Evolutionary conservation across 208 protist species (phyloP).

Genomic region (Leishmania amazonensis): DNA sequence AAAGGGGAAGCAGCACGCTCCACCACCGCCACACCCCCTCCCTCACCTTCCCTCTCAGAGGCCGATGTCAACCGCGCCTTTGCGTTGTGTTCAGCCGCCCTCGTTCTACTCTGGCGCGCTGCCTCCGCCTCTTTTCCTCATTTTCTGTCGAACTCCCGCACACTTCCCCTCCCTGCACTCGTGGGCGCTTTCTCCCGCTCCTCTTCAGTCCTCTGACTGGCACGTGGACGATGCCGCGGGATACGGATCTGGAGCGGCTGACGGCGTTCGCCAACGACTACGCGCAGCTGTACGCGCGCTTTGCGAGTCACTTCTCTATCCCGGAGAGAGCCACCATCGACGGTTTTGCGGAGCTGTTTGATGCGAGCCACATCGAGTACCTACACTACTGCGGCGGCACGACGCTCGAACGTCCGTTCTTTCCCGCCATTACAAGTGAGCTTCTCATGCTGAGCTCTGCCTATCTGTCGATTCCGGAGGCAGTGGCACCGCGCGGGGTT

Average conservation of each 20-base stretch:
- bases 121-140: background rate
- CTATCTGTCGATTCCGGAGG: slow-evolving; percentile 62
- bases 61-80: background rate
- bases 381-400: slow-evolving; percentile 72
- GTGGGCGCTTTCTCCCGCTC: background rate
- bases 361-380: slow-evolving; percentile 56
- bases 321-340: slow-evolving; percentile 35
- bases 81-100: background rate
- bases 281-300: slow-evolving; percentile 44
- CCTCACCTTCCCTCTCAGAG: background rate
- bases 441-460: slow-evolving; percentile 62
- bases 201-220: slow-evolving; percentile 2
- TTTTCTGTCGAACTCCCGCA: background rate
- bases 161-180: background rate
- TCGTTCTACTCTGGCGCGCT: background rate
- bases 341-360: slow-evolving; percentile 56
- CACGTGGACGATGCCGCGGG: slow-evolving; percentile 13
- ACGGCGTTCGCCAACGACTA: slow-evolving; percentile 61
- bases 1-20: background rate
- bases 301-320: slow-evolving; percentile 32
- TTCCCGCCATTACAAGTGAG: slow-evolving; percentile 42
- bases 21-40: background rate
- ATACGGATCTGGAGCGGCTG: slow-evolving; percentile 31
- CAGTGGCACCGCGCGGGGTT: slow-evolving; percentile 33
- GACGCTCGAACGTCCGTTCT: slow-evolving; percentile 46